phyloP scores from a whole-genome alignment of 257 asterid genomes.

The Gentiana macrophylla region DNA sequence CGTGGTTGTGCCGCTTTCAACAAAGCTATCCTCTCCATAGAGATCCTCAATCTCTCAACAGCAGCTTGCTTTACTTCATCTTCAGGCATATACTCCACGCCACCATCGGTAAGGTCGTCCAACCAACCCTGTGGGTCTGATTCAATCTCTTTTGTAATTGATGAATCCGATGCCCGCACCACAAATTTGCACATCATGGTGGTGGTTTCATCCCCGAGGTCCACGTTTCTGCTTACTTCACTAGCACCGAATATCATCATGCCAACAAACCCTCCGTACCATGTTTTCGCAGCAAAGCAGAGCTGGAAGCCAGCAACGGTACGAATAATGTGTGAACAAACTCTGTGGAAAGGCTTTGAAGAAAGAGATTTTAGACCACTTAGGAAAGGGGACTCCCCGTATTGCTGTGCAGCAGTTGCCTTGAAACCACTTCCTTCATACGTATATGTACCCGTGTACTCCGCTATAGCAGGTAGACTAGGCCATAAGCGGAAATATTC shows the following conservation, averaged over 20 bases:
- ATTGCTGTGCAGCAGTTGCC: conserved; percentile 95
- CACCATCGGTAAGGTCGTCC: conserved; percentile 84
- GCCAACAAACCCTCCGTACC: conserved; percentile 83
- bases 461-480: conserved; percentile 81
- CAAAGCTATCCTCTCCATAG: conserved; percentile 81
- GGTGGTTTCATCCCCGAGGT: conserved; percentile 86
- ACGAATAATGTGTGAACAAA: conserved; percentile 81
- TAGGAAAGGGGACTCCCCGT: conserved; percentile 87
- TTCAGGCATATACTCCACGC: conserved; percentile 79
- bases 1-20: conserved; percentile 76
- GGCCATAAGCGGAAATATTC: conserved; percentile 96
- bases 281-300: conserved; percentile 88
- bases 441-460: conserved; percentile 71
- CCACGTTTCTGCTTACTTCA: conserved; percentile 86
- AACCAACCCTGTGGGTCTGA: conserved; percentile 85
- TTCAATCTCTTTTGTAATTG: conserved; percentile 64
- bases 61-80: conserved; percentile 85
- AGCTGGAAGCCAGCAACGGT: conserved; percentile 92
- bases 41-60: conserved; percentile 57
- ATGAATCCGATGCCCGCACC: conserved; percentile 78
- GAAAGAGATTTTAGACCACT: conserved; percentile 72
- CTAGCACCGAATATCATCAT: conserved; percentile 91
- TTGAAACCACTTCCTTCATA: conserved; percentile 94
- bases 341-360: conserved; percentile 85
- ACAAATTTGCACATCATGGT: conserved; percentile 91